These are phyloP conservation scores for Xenosphaeropsis pyriputrescens DNA, from an alignment of 2,329 filamentous ascomycete species.

Conservation along the genomic window DNA sequence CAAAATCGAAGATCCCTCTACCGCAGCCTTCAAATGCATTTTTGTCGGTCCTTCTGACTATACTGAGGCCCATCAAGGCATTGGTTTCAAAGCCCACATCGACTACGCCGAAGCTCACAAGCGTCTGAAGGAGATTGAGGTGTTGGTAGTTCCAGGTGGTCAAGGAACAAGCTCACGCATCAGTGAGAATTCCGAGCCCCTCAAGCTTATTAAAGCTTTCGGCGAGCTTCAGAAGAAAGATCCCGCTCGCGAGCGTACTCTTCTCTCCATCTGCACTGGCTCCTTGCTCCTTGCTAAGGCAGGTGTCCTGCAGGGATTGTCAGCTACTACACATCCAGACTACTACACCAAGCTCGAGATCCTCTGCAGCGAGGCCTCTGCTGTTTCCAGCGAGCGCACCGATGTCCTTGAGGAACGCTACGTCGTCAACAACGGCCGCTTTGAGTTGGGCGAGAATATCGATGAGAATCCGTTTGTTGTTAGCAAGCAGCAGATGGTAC, in stretches of 20 bases:
- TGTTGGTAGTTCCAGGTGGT: slow-evolving; percentile 67
- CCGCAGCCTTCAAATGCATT: slow-evolving; percentile 12
- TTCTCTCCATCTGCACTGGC: slow-evolving; percentile 69
- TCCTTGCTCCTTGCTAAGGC: slow-evolving; percentile 62
- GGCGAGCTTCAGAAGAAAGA: slow-evolving; percentile 69
- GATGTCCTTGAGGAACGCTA: slow-evolving; percentile 77
- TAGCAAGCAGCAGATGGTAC: slow-evolving; percentile 62
- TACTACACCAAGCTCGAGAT: slow-evolving; percentile 70
- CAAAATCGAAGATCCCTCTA: slow-evolving; percentile 30
- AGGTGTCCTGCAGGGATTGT: slow-evolving; percentile 64
- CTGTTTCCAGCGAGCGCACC: slow-evolving; percentile 59
- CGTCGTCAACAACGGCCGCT: slow-evolving; percentile 83
- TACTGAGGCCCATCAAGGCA: slow-evolving; percentile 43
- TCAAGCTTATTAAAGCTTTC: slow-evolving; percentile 61
- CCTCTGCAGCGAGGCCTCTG: slow-evolving; percentile 59
- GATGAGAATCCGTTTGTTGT: slow-evolving; percentile 23
- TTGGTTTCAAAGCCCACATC: slow-evolving; percentile 60
- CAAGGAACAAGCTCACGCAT: slow-evolving; percentile 42
- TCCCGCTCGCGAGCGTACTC: slow-evolving; percentile 64
- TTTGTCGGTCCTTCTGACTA: slow-evolving; percentile 30
- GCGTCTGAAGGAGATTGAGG: slow-evolving; percentile 36
- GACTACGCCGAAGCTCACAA: slow-evolving; percentile 66
- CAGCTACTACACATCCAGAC: slow-evolving; percentile 73
- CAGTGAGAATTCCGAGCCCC: slow-evolving; percentile 52
- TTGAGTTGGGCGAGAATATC: slow-evolving; percentile 65